phyloP scores from a whole-genome alignment of 805 yeast genomes.

The Starmerella bombicola region DNA sequence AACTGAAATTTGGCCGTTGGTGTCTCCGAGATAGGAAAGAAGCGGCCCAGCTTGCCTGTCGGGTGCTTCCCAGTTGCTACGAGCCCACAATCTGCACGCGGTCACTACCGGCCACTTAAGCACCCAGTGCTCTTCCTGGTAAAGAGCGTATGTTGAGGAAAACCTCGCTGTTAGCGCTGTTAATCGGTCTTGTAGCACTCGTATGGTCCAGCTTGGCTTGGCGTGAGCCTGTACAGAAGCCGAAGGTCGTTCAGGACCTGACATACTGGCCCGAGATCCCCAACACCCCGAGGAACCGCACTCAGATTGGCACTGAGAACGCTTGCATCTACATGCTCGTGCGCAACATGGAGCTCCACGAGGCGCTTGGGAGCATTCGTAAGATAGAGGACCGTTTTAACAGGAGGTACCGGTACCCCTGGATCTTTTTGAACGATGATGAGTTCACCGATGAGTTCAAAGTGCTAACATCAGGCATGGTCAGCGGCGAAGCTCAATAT shows the following conservation, averaged over 20 bases:
- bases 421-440: slow-evolving; percentile 90
- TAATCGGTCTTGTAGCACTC: background rate
- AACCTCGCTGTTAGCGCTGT: no score
- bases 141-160: no score
- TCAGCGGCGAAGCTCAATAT: slow-evolving; percentile 65
- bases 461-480: slow-evolving; percentile 48
- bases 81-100: no score
- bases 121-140: no score
- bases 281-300: slow-evolving; percentile 21
- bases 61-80: no score
- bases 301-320: slow-evolving; percentile 48
- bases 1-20: no score
- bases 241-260: slow-evolving; percentile 10
- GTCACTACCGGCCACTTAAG: no score
- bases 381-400: slow-evolving; percentile 88
- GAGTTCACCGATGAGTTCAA: slow-evolving; percentile 74
- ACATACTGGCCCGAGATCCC: slow-evolving; percentile 23
- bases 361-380: slow-evolving; percentile 65
- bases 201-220: no score
- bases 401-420: slow-evolving; percentile 66
- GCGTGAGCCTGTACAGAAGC: no score
- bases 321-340: slow-evolving; percentile 84
- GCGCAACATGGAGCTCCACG: slow-evolving; percentile 63
- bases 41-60: no score
- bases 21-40: no score